Conservation (phyloP, 345 rosid genomes). For the Heritiera littoralis region DNA sequence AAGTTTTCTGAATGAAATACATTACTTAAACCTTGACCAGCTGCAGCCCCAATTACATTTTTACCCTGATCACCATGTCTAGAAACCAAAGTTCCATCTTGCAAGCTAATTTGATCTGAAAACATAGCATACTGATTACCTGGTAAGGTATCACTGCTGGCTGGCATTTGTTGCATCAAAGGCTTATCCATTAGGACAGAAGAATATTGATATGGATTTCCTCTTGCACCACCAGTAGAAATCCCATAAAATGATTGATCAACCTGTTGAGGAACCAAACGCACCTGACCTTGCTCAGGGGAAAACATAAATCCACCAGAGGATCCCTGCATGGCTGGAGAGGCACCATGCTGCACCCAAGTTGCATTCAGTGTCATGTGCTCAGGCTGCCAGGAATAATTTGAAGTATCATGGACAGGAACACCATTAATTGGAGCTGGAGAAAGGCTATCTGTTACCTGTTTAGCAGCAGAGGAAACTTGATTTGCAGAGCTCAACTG, state of each 20-base stretch:
- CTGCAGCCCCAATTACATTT: slow-evolving; percentile 34
- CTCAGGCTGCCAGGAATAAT: slow-evolving; percentile 61
- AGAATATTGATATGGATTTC: slow-evolving; percentile 44
- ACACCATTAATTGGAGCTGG: slow-evolving; percentile 55
- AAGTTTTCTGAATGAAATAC: slow-evolving; percentile 47
- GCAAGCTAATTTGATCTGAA: slow-evolving; percentile 48
- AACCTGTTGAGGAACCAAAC: slow-evolving; percentile 57
- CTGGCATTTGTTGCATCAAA: slow-evolving; percentile 44
- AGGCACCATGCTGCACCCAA: slow-evolving; percentile 51
- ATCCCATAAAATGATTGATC: slow-evolving; percentile 73
- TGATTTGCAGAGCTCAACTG: slow-evolving; percentile 52
- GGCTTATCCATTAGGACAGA: slow-evolving; percentile 56
- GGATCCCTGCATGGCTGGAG: slow-evolving; percentile 58
- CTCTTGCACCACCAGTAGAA: slow-evolving; percentile 52
- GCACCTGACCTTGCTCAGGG: slow-evolving; percentile 62
- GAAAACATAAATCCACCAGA: slow-evolving; percentile 55
- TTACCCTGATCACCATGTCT: slow-evolving; percentile 52
- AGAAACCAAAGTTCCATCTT: slow-evolving; percentile 48
- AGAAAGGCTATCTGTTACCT: slow-evolving; percentile 43
- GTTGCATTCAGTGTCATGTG: slow-evolving; percentile 50
- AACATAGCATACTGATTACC: slow-evolving; percentile 49
- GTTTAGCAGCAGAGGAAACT: slow-evolving; percentile 49
- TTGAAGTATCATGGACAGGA: slow-evolving; percentile 66
- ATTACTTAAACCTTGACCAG: slow-evolving; percentile 44
- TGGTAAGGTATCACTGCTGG: slow-evolving; percentile 45